These are phyloP conservation scores for Paramyrothecium roridum DNA, from an alignment of 2,329 filamentous ascomycete species.

Conservation along the genomic window DNA sequence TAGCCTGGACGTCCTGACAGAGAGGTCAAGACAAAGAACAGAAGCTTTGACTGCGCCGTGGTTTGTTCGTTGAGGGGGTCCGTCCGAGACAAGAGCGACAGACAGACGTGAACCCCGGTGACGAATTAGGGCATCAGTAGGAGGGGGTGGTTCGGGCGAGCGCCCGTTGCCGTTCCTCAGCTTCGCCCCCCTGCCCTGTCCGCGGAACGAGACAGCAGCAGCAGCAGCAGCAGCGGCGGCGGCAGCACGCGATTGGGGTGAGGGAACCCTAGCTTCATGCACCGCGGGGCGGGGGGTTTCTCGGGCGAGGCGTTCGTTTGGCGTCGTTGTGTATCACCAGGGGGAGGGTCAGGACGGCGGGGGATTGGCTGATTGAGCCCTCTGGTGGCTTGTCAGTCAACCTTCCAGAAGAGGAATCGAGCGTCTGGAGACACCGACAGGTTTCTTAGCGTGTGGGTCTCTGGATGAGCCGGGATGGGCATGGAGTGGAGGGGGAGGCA, in stretches of 20 bases:
- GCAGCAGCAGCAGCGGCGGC: background rate
- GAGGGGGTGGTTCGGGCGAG: background rate
- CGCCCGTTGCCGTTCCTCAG: background rate
- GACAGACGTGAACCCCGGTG: background rate
- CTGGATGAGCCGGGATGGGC: background rate
- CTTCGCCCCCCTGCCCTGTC: background rate
- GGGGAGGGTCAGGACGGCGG: too few species aligned
- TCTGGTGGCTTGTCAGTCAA: background rate
- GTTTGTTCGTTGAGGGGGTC: background rate
- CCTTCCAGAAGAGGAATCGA: background rate
- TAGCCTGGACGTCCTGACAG: background rate
- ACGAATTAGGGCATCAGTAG: background rate
- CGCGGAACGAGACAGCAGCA: background rate
- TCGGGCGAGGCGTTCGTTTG: background rate
- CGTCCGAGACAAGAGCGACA: background rate
- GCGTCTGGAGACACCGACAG: background rate
- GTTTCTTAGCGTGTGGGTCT: background rate
- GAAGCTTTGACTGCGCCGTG: background rate
- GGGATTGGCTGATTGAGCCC: background rate
- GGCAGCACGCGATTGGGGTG: background rate
- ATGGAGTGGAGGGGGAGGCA: background rate
- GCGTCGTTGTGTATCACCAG: background rate
- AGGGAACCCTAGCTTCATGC: background rate
- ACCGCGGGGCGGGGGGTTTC: background rate
- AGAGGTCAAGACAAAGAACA: background rate